Base-by-base conservation (phyloP, 352 stramenopile species). In the Elongisporangium undulatum region DNA sequence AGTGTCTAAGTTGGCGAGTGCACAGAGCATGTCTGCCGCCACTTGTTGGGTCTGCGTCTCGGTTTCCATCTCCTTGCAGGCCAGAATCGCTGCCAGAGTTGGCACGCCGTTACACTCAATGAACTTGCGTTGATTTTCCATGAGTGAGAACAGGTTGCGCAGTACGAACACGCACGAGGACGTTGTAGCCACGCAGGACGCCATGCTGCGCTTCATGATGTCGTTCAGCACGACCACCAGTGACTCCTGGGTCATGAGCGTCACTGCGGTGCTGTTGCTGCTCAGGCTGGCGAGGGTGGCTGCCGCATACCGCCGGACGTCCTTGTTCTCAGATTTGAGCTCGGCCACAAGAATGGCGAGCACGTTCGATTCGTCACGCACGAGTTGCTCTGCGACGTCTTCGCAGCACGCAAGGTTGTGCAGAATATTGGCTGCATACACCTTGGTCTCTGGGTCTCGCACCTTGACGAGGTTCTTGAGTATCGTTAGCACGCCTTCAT, bases 381-480 rank as follows among this genome's bases (percentile, higher is more conserved):
- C 72, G n/a, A 96, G 71, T 9, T 68, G 41, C 16, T 87, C 76
- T 10, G 64, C 59, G 24, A 82, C 63, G 20, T 86, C 74, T 15
- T 23, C 13, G 53, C 68, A 72, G 51, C 79, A 92, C 39, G 80
- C 85, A 2, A 96, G 56, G 58, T 96, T 95, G 74, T 86, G 89
- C 9, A 95, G 71, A 29, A 86, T 77, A 51, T 94, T 92, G 45
- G 87, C 85, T 1, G 80, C 84, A 63, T 94, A 94, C 53, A 94
- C 71, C 49, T 91, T 91, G 15, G 87, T 95, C 59, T 94, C 82
- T 9, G 81, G 78, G 22, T 94, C 79, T 20, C 80, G 85, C 12
- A 90, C 75, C 55, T 90, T 90, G 26, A 77, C 72, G 6, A 96
- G 67, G 12, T 76, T 74, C 62, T 90, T 86, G 26, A 95, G 63